phyloP scores from a whole-genome alignment of 164 flowering plant species.

The Warburgia ugandensis region DNA sequence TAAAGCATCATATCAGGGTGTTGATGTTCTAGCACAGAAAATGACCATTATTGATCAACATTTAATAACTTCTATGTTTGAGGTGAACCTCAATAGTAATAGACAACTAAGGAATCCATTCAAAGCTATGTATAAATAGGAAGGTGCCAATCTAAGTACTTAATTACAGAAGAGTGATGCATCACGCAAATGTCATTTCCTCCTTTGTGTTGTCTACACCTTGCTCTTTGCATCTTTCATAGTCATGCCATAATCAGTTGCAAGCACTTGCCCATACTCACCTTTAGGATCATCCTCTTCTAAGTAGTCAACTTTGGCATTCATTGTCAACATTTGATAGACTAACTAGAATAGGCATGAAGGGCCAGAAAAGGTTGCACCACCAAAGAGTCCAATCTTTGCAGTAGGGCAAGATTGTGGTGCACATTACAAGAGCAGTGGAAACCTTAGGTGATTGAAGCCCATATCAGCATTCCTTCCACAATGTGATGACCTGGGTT shows the following conservation, averaged over 20 bases:
- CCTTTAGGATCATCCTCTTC: slow-evolving; percentile 32
- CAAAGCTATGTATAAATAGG: no score
- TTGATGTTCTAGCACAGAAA: no score
- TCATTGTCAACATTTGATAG: slow-evolving; percentile 33
- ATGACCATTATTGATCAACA: no score
- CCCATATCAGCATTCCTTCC: slow-evolving; percentile 60
- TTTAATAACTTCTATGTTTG: no score
- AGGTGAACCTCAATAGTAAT: no score
- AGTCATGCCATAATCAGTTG: slow-evolving; percentile 12
- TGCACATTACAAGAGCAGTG: slow-evolving; percentile 39
- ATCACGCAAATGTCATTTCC: no score
- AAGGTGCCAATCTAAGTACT: no score
- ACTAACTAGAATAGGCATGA: slow-evolving; percentile 41
- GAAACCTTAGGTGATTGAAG: slow-evolving; percentile 57
- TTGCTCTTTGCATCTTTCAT: neutral
- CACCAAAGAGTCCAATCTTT: slow-evolving; percentile 47
- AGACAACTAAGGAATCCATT: no score
- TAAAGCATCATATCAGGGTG: no score
- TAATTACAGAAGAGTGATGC: no score
- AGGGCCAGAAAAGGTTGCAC: slow-evolving; percentile 39
- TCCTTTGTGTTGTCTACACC: no score
- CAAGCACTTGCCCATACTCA: slow-evolving; percentile 28
- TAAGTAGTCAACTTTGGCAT: slow-evolving; percentile 33
- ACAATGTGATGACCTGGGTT: no score
- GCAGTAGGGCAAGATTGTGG: slow-evolving; percentile 32